These are phyloP conservation scores for Aureobasidium subglaciale DNA, from an alignment of 2,329 filamentous ascomycete species.

Conservation along the genomic window DNA sequence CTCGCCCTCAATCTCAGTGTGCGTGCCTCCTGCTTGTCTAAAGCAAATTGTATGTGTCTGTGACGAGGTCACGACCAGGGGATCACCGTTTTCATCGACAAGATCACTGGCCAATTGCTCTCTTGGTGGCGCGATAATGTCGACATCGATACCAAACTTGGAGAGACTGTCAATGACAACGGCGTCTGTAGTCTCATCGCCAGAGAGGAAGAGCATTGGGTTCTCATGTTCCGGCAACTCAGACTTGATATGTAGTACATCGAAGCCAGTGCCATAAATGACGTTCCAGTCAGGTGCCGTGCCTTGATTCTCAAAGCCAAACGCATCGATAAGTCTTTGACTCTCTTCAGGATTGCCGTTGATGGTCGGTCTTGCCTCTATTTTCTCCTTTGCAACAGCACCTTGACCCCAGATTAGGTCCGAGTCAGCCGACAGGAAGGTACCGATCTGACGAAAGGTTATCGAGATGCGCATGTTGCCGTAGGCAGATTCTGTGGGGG, in stretches of 20 bases:
- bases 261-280: conserved; percentile 72
- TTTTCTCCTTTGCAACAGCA: conserved; percentile 60
- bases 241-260: conserved; percentile 60
- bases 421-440: conserved; percentile 63
- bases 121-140: conserved; percentile 3
- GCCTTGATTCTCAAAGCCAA: conserved; percentile 74
- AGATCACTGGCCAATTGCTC: conserved; percentile 17
- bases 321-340: conserved; percentile 65
- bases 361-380: conserved; percentile 55
- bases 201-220: conserved; percentile 34
- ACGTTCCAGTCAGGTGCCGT: conserved; percentile 66
- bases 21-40: conserved; percentile 29
- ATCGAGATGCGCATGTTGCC: conserved; percentile 76
- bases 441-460: conserved; percentile 84
- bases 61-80: neutral
- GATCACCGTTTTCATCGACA: conserved; percentile 13
- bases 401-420: conserved; percentile 85
- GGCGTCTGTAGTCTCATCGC: conserved; percentile 25
- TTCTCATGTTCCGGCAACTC: conserved; percentile 24
- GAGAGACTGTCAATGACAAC: conserved; percentile 29
- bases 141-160: conserved; percentile 22
- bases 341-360: conserved; percentile 63
- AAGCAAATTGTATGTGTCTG: conserved; percentile 24
- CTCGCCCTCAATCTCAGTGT: conserved; percentile 27
- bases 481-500: conserved; percentile 62